Conservation (phyloP, 768 basidiomycete genomes). For the Tylopilus rubrobrunneus region DNA sequence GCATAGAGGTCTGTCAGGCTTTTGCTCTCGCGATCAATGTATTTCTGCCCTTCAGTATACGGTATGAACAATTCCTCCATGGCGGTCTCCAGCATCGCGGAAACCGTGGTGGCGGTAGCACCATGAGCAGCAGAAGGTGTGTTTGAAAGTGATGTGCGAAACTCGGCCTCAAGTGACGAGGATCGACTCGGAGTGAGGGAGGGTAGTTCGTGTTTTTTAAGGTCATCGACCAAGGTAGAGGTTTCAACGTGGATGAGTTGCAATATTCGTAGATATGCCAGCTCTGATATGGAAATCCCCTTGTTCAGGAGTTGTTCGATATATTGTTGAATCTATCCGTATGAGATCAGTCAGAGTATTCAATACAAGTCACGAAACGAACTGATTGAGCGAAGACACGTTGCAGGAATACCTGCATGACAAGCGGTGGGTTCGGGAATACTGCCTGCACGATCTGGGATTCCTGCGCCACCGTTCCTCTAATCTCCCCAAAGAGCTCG, state of each 20-base stretch:
- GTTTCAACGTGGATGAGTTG: slow-evolving; percentile 83
- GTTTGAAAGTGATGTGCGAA: slow-evolving; percentile 51
- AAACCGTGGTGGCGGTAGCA: slow-evolving; percentile 47
- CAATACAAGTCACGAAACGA: slow-evolving; percentile 27
- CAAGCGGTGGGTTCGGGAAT: slow-evolving; percentile 92
- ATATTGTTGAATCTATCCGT: slow-evolving; percentile 86
- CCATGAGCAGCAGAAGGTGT: slow-evolving; percentile 38
- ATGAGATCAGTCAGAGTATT: not conserved
- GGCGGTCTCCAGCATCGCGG: slow-evolving; percentile 88
- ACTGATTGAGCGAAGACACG: slow-evolving; percentile 97
- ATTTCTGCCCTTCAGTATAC: slow-evolving; percentile 87
- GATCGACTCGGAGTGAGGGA: slow-evolving; percentile 56
- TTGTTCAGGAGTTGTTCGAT: slow-evolving; percentile 84
- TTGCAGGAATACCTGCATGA: slow-evolving; percentile 98
- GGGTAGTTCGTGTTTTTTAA: slow-evolving; percentile 86
- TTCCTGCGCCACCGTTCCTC: slow-evolving; percentile 89
- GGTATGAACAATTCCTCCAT: slow-evolving; percentile 96
- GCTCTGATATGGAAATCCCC: slow-evolving; percentile 72
- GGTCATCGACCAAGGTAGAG: slow-evolving; percentile 78
- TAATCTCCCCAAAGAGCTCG: slow-evolving; percentile 82
- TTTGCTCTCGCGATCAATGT: slow-evolving; percentile 88
- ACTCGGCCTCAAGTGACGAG: slow-evolving; percentile 58
- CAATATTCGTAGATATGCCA: slow-evolving; percentile 87
- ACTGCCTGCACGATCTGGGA: slow-evolving; percentile 98
- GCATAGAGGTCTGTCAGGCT: slow-evolving; percentile 79